Conservation (phyloP, 1,284 basidiomycete genomes). For the Fomes fomentarius region DNA sequence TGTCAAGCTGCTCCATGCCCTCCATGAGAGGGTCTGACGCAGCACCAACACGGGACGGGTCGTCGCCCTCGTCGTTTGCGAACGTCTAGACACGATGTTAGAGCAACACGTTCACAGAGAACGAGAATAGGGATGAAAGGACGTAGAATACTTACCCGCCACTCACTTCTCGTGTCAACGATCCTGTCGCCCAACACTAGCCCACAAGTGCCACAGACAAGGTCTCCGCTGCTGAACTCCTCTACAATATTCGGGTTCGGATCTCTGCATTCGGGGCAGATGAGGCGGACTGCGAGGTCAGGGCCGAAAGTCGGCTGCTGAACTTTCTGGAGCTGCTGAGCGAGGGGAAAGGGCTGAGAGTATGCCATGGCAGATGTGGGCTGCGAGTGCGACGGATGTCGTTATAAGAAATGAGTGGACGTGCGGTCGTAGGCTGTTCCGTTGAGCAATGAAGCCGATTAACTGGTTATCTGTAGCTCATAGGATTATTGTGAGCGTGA, state of each 20-base stretch:
- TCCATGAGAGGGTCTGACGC: conserved; percentile 93
- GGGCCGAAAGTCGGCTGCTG: conserved; percentile 69
- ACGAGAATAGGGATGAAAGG: background rate
- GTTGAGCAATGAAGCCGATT: background rate
- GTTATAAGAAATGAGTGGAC: conserved; percentile 14
- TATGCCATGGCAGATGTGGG: conserved; percentile 47
- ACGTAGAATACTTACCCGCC: conserved; percentile 72
- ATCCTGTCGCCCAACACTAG: conserved; percentile 95
- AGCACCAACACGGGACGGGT: conserved; percentile 99
- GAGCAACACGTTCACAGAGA: conserved; percentile 8
- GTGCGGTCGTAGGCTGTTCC: background rate
- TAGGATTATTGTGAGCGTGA: conserved; percentile 1
- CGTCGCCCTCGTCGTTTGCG: conserved; percentile 98
- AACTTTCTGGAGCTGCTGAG: conserved; percentile 48
- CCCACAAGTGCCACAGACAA: conserved; percentile 97
- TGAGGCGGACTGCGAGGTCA: conserved; percentile 87
- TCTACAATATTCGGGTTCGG: conserved; percentile 95
- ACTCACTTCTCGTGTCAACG: conserved; percentile 98
- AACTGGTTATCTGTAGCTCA: conserved; percentile 8
- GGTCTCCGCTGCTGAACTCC: conserved; percentile 96
- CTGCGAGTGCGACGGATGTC: conserved; percentile 20
- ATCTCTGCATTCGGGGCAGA: conserved; percentile 93
- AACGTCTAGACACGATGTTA: conserved; percentile 74
- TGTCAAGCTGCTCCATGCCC: conserved; percentile 92
- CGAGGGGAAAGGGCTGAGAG: conserved; percentile 74